Base-by-base conservation (phyloP, 2,329 filamentous ascomycete genomes). In the Colletotrichum trifolii region DNA sequence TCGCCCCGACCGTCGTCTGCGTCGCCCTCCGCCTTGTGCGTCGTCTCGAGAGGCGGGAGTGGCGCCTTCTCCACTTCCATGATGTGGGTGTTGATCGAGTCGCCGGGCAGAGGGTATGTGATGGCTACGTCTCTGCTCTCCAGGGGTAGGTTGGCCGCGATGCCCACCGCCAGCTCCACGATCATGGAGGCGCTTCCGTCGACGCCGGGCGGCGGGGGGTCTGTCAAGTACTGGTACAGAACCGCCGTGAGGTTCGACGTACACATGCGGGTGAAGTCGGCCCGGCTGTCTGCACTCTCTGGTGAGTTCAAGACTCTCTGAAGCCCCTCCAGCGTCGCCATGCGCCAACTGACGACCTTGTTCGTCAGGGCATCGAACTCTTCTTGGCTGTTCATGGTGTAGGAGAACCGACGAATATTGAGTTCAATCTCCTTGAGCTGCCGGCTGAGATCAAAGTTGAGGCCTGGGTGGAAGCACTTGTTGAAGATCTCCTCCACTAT, bases 251-350 rank as follows among this genome's bases (percentile, higher is more conserved):
- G 82, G 69, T 88, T 89, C 52, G 82, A 82, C 9, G 93, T 91
- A 12, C 92, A 85, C 71, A 87, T 86, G 59, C 89, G 87, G 35
- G 90, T 92, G 63, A 97, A 87, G 57, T 87, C 82, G 8, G 85
- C 78, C 36, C 90, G 89, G 76, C 94, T 86, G 10, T 91, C 86
- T 11, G 83, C 83, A 48, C 89, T 90, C 59, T 90, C 84, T 0
- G 87, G 81, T 4, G 90, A 88, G 61, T 86, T 84, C 15, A 98
- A 83, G 40, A 86, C 77, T 56, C 91, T 88, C 68, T 90, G 86
- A 15, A 99, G 83, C n/a, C 95, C 96, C 73, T 99, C 96, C 13
- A 98, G 83, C 3, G 96, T 99, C 4, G 95, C 90, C 79, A 98
- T 89, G 65, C 96, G 89, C 96, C 96, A 99, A 74, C 91, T 93